Percentiles rank a stretch among this genome's conserved stretches.
Evolutionary conservation across 2,329 filamentous ascomycete species (phyloP).

Genomic region (Talaromyces verruculosus): DNA sequence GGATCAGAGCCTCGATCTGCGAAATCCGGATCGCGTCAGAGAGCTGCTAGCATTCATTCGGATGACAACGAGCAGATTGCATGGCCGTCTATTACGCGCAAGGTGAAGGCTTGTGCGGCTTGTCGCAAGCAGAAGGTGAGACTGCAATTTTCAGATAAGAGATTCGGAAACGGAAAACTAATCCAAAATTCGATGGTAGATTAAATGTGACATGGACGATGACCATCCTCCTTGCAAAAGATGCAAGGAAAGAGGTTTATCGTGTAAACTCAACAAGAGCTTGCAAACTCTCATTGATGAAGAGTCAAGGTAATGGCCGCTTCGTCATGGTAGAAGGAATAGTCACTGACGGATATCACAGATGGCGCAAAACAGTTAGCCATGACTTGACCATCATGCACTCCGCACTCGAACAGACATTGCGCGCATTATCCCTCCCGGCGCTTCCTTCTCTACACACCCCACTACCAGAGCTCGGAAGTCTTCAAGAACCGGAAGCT

Average conservation of each 20-base stretch:
- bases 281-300: conserved; percentile 48
- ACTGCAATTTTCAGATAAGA: background rate
- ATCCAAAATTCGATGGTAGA: conserved; percentile 25
- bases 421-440: conserved; percentile 41
- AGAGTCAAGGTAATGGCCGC: conserved; percentile 28
- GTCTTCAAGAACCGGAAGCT: conserved; percentile 9
- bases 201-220: conserved; percentile 50
- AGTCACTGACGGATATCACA: background rate
- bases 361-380: conserved; percentile 31
- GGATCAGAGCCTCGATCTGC: conserved; percentile 17
- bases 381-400: conserved; percentile 22
- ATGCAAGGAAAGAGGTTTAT: conserved; percentile 47
- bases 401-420: conserved; percentile 30
- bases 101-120: conserved; percentile 50
- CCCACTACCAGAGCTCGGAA: conserved; percentile 25
- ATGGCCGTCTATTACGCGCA: conserved; percentile 38
- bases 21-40: conserved; percentile 16
- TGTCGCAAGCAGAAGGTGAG: conserved; percentile 53
- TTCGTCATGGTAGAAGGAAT: background rate
- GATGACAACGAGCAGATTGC: conserved; percentile 22
- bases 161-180: background rate
- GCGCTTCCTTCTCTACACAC: conserved; percentile 40
- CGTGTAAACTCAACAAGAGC: conserved; percentile 51
- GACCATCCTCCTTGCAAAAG: conserved; percentile 50
- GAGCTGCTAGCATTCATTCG: conserved; percentile 19